These are phyloP conservation scores for Cyclostephanos invisitatus DNA, from an alignment of 108 stramenopile species.

Conservation along the genomic window DNA sequence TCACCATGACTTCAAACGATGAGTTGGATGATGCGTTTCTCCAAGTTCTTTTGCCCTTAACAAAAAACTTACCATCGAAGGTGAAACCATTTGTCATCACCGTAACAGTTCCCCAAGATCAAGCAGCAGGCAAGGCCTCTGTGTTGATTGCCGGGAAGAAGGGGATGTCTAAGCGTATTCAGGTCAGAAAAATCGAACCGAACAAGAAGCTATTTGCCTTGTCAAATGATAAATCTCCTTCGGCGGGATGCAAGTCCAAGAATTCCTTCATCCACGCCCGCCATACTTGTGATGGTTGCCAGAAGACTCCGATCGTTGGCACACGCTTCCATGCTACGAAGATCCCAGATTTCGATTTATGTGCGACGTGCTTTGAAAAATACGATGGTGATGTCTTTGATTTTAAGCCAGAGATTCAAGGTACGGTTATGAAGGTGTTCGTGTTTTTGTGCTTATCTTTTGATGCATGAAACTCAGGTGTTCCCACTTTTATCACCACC, in stretches of 20 bases:
- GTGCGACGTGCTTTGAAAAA: conserved; percentile 59
- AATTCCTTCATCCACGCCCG: conserved; percentile 63
- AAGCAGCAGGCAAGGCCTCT: background rate
- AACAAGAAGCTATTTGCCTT: conserved; percentile 4
- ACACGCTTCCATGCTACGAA: conserved; percentile 79
- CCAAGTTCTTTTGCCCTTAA: conserved; percentile 56
- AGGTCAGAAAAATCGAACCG: conserved; percentile 3
- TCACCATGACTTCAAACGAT: conserved; percentile 66
- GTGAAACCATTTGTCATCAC: conserved; percentile 55
- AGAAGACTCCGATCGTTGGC: conserved; percentile 80
- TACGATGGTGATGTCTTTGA: conserved; percentile 75
- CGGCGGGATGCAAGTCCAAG: background rate
- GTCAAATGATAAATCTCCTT: conserved; percentile 7
- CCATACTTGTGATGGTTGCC: conserved; percentile 88
- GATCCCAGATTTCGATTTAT: conserved; percentile 85
- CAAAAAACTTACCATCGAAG: too few species aligned
- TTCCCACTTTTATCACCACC: conserved; percentile 4
- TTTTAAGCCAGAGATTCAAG: conserved; percentile 65
- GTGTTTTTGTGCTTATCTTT: background rate
- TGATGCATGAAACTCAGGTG: background rate
- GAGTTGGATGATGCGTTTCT: conserved; percentile 74
- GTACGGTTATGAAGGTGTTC: conserved; percentile 39
- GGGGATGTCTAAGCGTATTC: conserved; percentile 4
- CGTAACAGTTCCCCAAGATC: conserved; percentile 12
- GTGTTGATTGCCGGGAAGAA: conserved; percentile 4